Percentiles rank a stretch among this genome's conserved stretches.
phyloP scores from a whole-genome alignment of 257 asterid genomes.

The Solanum neorickii region DNA sequence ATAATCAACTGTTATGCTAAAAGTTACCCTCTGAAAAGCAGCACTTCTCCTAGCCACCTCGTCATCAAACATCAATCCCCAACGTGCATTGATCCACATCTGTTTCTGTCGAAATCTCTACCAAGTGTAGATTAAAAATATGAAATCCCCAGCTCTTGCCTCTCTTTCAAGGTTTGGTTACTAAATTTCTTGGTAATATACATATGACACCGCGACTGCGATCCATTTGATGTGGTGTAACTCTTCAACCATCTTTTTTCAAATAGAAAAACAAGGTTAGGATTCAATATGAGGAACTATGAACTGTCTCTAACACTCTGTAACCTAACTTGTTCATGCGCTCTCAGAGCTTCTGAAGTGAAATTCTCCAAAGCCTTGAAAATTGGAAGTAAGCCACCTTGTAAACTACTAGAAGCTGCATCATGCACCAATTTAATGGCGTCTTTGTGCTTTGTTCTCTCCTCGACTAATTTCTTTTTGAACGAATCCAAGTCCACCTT shows the following conservation, averaged over 20 bases:
- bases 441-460: conserved; percentile 73
- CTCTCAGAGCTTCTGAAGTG: conserved; percentile 59
- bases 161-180: background rate
- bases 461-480: conserved; percentile 51
- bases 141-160: background rate
- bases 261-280: background rate
- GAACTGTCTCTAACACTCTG: conserved; percentile 6
- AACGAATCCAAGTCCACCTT: conserved; percentile 79
- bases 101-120: background rate
- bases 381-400: conserved; percentile 82
- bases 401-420: conserved; percentile 81
- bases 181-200: background rate
- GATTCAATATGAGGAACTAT: background rate
- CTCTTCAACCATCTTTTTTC: background rate
- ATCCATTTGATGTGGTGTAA: background rate
- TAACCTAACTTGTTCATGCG: conserved; percentile 72
- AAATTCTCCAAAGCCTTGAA: conserved; percentile 87
- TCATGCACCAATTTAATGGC: conserved; percentile 71
- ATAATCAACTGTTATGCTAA: background rate
- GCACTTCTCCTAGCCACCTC: background rate
- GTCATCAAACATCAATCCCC: background rate
- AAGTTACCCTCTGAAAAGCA: background rate
- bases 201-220: background rate
- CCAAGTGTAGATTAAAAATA: background rate
- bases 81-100: background rate